Evolutionary conservation across 176 grass and related monocot genomes (phyloP).

Genomic region (Canna indica): DNA sequence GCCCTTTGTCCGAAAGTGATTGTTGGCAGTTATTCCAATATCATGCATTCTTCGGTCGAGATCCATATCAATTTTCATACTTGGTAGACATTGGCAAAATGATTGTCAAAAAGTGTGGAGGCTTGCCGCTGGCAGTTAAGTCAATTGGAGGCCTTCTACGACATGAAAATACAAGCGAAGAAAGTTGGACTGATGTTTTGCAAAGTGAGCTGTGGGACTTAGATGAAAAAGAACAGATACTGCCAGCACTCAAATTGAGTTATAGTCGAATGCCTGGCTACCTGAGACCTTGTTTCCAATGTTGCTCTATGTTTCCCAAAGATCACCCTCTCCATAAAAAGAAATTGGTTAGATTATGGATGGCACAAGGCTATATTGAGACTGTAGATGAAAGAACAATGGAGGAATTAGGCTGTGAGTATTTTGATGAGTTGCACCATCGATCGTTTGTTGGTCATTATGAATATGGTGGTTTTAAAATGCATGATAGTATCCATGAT

Average conservation of each 20-base stretch:
- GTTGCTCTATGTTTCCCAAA: constrained; percentile 18
- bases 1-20: neutral
- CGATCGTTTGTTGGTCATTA: constrained; percentile 8
- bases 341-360: constrained; percentile 11
- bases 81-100: constrained; percentile 1
- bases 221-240: neutral
- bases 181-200: constrained; percentile 8
- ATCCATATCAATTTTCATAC: neutral
- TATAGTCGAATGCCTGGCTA: neutral
- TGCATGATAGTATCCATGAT: neutral
- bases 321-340: neutral
- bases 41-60: neutral
- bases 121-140: constrained; percentile 19
- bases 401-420: constrained; percentile 12
- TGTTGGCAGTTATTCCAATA: constrained; percentile 15
- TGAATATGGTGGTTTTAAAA: neutral
- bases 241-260: constrained; percentile 3
- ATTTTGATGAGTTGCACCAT: constrained; percentile 12
- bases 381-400: neutral
- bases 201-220: constrained; percentile 1
- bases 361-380: constrained; percentile 17
- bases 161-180: constrained; percentile 9
- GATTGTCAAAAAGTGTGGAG: constrained; percentile 17
- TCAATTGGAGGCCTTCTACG: constrained; percentile 5
- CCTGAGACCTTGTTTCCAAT: constrained; percentile 11